Base-by-base conservation (phyloP, 495 filamentous ascomycete species). In the Cercophora sp. region DNA sequence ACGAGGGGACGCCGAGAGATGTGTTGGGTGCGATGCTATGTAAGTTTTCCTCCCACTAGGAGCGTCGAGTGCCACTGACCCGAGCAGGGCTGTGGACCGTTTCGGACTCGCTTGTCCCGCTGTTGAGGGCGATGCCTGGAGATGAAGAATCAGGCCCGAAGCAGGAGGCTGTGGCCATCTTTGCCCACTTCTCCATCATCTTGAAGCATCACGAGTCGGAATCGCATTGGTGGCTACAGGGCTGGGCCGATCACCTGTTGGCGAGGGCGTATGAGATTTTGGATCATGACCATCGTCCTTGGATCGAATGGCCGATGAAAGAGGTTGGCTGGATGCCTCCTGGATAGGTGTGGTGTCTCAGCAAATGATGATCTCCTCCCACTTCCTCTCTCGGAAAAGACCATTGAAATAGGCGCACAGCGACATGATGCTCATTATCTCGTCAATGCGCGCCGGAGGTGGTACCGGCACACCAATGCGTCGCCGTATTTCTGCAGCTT, bases 11-110 rank as follows among this genome's bases (percentile, higher is more conserved):
- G 24, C 51, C 56, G 25, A 40, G 57, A 6, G 67, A 70, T 20
- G 62, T 69, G 39, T 55, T 66, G 6, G 67, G 67, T 25, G 61
- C 64, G 8, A 69, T 70, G 61, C 55, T 70, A n/a, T 69, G 37
- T n/a, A 9, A 19, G 37, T n/a, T 20, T 20, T 8, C 37, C 2
- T 18, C 29, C 29, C 29, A 32, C 6, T 32, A 32, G 8, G 11
- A 20, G 8, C 18, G 37, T 4, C 3, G 9, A 20, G 37, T 19
- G 13, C n/a, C n/a, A n/a, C n/a, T n/a, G n/a, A n/a, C n/a, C n/a
- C n/a, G n/a, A 18, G 18, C 18, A 4, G 32, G 67, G 67, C 53
- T 69, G 39, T 69, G 65, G 64, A 50, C 42, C 32, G 62, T 70
- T 9, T 59, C 59, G 13, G 64, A 69, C 54, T 58, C 58, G n/a